Evolutionary conservation across 2,329 filamentous ascomycete genomes (phyloP).

Genomic region (Nannizziopsis barbatae): DNA sequence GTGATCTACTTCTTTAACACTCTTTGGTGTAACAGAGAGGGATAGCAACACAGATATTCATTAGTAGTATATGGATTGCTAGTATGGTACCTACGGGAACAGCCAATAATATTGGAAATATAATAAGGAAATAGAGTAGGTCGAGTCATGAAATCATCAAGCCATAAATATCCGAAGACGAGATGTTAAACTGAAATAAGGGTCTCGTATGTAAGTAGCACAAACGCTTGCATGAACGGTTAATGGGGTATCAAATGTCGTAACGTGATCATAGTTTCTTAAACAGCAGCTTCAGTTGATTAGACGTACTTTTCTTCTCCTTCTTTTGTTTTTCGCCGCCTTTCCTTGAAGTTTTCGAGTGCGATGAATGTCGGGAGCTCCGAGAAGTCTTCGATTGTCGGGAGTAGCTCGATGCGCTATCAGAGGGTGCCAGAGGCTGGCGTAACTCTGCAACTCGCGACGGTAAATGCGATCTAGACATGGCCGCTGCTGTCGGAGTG

Average conservation of each 20-base stretch:
- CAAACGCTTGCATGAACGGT: background rate
- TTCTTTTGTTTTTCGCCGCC: slow-evolving; percentile 13
- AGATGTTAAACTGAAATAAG: background rate
- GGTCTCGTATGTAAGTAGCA: no score
- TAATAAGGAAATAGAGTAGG: background rate
- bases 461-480: slow-evolving; percentile 32
- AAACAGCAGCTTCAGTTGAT: slow-evolving; percentile 11
- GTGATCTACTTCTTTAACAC: no score
- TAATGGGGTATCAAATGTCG: background rate
- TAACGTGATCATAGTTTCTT: slow-evolving; percentile 8
- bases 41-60: no score
- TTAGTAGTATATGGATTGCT: no score
- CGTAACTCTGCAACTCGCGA: slow-evolving; percentile 24
- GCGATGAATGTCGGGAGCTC: slow-evolving; percentile 8
- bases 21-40: no score
- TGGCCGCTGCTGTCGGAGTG: slow-evolving; percentile 45
- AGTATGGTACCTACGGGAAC: background rate
- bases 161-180: background rate
- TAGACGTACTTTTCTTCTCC: slow-evolving; percentile 13
- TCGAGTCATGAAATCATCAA: background rate
- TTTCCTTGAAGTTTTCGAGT: slow-evolving; percentile 2
- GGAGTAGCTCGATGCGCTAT: slow-evolving; percentile 8
- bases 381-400: slow-evolving; percentile 12
- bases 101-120: background rate
- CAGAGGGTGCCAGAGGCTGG: slow-evolving; percentile 2